Evolutionary conservation across 129 eudicot species (phyloP).

Genomic region (Pittosporum tobira): DNA sequence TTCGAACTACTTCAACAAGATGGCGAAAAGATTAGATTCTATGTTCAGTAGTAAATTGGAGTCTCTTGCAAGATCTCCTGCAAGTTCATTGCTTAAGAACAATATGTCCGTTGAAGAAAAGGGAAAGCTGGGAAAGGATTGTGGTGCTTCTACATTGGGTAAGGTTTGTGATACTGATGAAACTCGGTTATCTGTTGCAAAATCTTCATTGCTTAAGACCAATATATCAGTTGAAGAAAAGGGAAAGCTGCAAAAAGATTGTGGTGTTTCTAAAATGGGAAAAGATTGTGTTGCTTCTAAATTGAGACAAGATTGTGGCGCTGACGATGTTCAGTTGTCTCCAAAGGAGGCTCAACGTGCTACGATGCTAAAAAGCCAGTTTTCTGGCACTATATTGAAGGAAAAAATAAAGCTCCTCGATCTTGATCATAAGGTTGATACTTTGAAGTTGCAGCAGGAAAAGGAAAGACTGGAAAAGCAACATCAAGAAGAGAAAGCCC

Average conservation of each 20-base stretch:
- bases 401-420: constrained; percentile 30
- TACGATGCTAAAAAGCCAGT: constrained; percentile 47
- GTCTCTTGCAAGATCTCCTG: constrained; percentile 17
- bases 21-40: constrained; percentile 40
- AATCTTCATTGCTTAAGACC: too few relatives aligned
- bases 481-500: constrained; percentile 44
- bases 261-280: constrained; percentile 9
- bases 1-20: constrained; percentile 21
- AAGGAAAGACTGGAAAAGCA: constrained; percentile 30
- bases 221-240: too few relatives aligned
- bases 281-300: constrained; percentile 11
- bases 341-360: constrained; percentile 46
- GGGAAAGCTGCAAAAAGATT: constrained; percentile 15
- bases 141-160: too few relatives aligned
- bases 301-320: background rate
- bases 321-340: constrained; percentile 22
- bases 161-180: too few relatives aligned
- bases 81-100: constrained; percentile 11
- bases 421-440: constrained; percentile 33
- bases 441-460: constrained; percentile 25
- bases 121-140: constrained; percentile 29
- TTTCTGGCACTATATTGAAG: constrained; percentile 42
- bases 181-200: too few relatives aligned
- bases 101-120: constrained; percentile 33
- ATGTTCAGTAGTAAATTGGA: constrained; percentile 41